Evolutionary conservation across 768 basidiomycete species (phyloP), one percentile per base, ranked within the genome.

Genomic region (Dentipellis fragilis): DNA sequence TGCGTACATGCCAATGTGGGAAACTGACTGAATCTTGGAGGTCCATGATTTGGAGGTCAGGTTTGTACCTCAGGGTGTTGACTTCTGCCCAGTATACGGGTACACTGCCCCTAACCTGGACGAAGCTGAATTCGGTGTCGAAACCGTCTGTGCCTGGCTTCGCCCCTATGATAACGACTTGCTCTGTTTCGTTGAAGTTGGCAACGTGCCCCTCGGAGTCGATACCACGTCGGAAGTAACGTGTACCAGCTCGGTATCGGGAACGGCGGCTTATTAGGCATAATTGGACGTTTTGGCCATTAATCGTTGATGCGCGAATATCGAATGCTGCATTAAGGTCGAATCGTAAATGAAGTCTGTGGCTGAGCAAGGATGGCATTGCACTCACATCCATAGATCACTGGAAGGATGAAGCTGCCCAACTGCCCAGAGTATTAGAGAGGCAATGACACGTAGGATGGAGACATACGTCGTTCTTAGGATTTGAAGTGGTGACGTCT

Each of bases 101-200:
- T 5, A 93, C 83, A 62, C 93, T 95, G 10, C 96, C 96, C 60
- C 96, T 77, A 54, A 85, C 93, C 71, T 99, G 96, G 7, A 93
- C 89, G 68, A 89, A 97, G 68, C 90, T 90, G 62, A 93, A 71
- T 67, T 83, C 81, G 12, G 76, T 73, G 2, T 75, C 78, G 54
- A 75, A 79, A 10, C 78, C 78, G 53, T 79, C 80, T 16, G 69
- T 63, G 50, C 75, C 22, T 70, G 70, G 34, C 73, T 71, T 75
- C 49, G 74, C 76, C 57, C 92, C 89, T 11, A 94, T 77, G 14
- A 95, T 75, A 23, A 95, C 73, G 57, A 99, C 75, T 67, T 98
- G 96, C 66, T 99, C 96, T 6, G 96, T 95, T 70, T 99, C 96
- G 67, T 97, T 96, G 72, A 92, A 98, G 70, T 99, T 99, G 56